These are phyloP conservation scores for Diaporthe longicolla DNA, from an alignment of 2,329 filamentous ascomycete genomes.

Conservation along the genomic window DNA sequence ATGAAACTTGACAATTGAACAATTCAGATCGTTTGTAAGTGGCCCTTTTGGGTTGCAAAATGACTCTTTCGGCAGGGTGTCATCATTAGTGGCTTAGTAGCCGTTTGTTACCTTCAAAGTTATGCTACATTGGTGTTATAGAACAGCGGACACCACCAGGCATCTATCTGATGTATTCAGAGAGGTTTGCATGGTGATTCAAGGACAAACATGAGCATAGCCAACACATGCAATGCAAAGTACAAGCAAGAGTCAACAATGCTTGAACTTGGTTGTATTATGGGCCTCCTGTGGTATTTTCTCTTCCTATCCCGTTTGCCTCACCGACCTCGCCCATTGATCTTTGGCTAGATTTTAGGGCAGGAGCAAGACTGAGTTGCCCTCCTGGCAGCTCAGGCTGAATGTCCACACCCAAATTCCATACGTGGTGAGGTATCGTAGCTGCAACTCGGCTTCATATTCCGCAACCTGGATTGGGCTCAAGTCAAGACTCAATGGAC, in stretches of 20 bases:
- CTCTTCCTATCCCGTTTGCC: background rate
- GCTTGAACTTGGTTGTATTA: slow-evolving; percentile 12
- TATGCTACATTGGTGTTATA: background rate
- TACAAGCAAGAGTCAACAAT: background rate
- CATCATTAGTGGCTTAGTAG: background rate
- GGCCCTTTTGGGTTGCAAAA: background rate
- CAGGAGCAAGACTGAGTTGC: background rate
- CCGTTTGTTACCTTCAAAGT: background rate
- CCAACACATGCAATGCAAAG: background rate
- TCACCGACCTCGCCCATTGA: background rate
- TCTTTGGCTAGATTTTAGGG: background rate
- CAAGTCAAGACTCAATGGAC: background rate
- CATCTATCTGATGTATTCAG: background rate
- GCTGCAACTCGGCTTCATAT: slow-evolving; percentile 11
- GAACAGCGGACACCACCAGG: background rate
- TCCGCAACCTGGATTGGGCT: background rate
- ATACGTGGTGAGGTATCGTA: background rate
- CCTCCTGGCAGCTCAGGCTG: slow-evolving; percentile 2
- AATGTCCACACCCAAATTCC: background rate
- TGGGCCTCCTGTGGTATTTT: background rate
- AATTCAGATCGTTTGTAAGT: background rate
- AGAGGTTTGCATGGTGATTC: background rate
- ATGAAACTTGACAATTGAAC: background rate
- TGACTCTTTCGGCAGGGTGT: slow-evolving; percentile 16
- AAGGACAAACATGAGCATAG: background rate